Conservation (phyloP, 306 rosid species). For the Trifolium pratense region DNA sequence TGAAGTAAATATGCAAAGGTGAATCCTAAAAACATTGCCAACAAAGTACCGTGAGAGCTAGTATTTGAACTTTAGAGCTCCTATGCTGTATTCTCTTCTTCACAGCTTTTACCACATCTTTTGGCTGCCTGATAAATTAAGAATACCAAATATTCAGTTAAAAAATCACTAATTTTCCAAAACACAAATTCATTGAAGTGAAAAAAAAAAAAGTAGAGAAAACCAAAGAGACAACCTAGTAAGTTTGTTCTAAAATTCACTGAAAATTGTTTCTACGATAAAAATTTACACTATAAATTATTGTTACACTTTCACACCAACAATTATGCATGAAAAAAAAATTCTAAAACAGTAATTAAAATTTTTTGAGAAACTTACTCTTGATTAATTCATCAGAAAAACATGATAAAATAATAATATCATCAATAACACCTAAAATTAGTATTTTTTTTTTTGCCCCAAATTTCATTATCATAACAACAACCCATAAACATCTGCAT, state of each 20-base stretch:
- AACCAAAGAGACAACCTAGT: constrained; percentile 28
- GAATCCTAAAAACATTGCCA: constrained; percentile 24
- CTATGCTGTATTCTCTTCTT: constrained; percentile 93
- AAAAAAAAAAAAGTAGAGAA: not conserved
- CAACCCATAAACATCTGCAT: constrained; percentile 36
- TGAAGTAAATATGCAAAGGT: constrained; percentile 17
- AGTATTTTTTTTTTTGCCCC: not conserved
- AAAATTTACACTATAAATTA: not conserved
- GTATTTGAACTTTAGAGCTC: constrained; percentile 84
- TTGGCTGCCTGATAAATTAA: constrained; percentile 81
- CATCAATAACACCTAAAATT: constrained; percentile 19
- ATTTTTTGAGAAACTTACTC: not conserved
- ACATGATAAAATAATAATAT: constrained; percentile 1
- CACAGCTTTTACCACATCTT: constrained; percentile 94
- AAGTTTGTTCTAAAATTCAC: constrained; percentile 17
- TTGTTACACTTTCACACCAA: constrained; percentile 22
- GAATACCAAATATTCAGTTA: constrained; percentile 40
- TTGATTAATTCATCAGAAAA: constrained; percentile 25
- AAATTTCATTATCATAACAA: constrained; percentile 34
- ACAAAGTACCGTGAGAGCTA: constrained; percentile 78
- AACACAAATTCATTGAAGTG: too few relatives aligned
- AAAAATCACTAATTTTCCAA: constrained; percentile 6
- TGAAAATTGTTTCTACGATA: constrained; percentile 7
- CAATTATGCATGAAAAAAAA: constrained; percentile 16
- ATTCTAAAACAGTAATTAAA: not conserved